These are phyloP conservation scores for Tetradesmus lagerheimii DNA, from an alignment of 139 green algal species.

Conservation along the genomic window DNA sequence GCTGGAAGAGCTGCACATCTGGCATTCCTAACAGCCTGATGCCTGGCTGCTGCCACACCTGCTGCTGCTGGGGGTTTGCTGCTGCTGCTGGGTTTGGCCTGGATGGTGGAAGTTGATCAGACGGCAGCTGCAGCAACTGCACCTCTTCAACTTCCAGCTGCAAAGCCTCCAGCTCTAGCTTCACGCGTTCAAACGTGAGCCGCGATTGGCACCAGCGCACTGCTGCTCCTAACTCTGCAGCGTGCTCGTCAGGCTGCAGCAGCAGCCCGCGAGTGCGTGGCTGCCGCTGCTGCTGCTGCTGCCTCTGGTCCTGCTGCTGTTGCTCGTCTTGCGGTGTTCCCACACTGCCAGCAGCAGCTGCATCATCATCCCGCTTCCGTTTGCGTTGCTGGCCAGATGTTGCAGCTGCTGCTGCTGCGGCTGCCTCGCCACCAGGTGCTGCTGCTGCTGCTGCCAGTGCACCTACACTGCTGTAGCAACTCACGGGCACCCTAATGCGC, in stretches of 20 bases:
- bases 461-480: not conserved
- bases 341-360: not conserved
- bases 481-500: not conserved
- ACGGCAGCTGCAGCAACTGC: not conserved
- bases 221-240: conserved; percentile 15
- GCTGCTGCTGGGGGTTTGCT: conserved; percentile 37
- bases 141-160: not conserved
- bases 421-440: not conserved
- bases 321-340: not conserved
- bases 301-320: not conserved
- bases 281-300: conserved; percentile 21
- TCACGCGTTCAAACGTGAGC: conserved; percentile 29
- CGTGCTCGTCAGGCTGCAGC: conserved; percentile 31
- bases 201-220: conserved; percentile 23
- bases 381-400: not conserved
- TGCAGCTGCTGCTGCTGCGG: not conserved
- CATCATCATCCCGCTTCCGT: conserved; percentile 15
- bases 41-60: not conserved
- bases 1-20: conserved; percentile 19
- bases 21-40: conserved; percentile 17
- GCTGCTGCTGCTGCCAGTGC: not conserved
- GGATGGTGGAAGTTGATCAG: not conserved
- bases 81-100: not conserved
- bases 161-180: conserved; percentile 26
- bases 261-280: not conserved